A percentile compares a stretch with the other conserved stretches of the same genome.
Conservation (phyloP, 225 moss, liverwort and hornwort species). For the Marchantia paleacea region DNA sequence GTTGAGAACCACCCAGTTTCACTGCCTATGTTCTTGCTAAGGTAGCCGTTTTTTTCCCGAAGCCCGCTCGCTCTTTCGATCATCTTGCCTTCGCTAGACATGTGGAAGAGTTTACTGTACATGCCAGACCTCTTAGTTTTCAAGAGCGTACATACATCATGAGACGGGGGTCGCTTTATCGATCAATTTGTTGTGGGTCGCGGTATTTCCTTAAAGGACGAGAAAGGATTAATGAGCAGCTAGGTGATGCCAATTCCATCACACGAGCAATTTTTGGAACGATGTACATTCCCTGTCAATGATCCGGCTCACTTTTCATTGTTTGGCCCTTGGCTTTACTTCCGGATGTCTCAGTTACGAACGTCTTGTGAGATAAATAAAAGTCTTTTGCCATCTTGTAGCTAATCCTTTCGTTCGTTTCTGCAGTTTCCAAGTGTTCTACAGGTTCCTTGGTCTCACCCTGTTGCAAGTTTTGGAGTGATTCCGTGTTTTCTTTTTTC, state of each 20-base stretch:
- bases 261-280: constrained; percentile 11
- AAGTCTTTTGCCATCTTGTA: neutral
- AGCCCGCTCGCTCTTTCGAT: constrained; percentile 1
- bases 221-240: neutral
- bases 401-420: neutral
- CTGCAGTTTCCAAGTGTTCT: neutral
- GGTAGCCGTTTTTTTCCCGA: constrained; percentile 5
- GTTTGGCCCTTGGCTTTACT: neutral
- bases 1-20: constrained; percentile 10
- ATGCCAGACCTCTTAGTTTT: constrained; percentile 1
- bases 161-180: neutral
- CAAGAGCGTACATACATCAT: neutral
- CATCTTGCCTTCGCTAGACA: neutral
- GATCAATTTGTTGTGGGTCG: neutral
- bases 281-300: constrained; percentile 10
- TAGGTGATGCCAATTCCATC: constrained; percentile 5
- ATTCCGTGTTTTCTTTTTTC: neutral
- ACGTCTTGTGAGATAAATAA: constrained; percentile 7
- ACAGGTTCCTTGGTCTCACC: neutral
- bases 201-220: constrained; percentile 1
- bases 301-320: constrained; percentile 1
- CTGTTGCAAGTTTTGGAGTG: neutral
- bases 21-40: neutral
- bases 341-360: neutral
- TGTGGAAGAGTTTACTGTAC: constrained; percentile 10